Percentiles rank a stretch among this genome's conserved stretches.
Evolutionary conservation across 371 early-diverging fungal genomes (phyloP).

Genomic region (Phascolomyces articulosus): DNA sequence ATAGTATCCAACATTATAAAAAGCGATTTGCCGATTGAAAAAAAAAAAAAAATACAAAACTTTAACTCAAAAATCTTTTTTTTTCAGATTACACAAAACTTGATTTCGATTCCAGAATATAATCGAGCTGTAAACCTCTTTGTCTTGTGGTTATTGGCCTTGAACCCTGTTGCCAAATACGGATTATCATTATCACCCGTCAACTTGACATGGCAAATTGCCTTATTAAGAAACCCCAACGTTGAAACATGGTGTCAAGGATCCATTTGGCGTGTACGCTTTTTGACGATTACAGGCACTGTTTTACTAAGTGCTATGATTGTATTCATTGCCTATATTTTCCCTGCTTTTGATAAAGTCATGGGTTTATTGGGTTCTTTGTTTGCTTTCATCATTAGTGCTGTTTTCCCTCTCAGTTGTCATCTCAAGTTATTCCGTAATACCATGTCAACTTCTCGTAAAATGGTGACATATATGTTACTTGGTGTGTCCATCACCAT

Average conservation of each 20-base stretch:
- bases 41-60: no score
- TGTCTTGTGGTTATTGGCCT: constrained; percentile 63
- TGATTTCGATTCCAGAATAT: constrained; percentile 60
- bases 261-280: constrained; percentile 24
- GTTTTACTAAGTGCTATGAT: constrained; percentile 41
- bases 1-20: no score
- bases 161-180: constrained; percentile 77
- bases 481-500: constrained; percentile 21
- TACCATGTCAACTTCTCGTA: constrained; percentile 19
- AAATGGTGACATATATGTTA: constrained; percentile 16
- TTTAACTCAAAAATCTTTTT: no score
- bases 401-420: constrained; percentile 63
- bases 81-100: constrained; percentile 68
- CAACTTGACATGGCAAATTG: constrained; percentile 55
- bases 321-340: constrained; percentile 47
- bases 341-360: constrained; percentile 69
- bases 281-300: constrained; percentile 32
- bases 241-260: constrained; percentile 31
- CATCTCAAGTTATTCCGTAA: constrained; percentile 43
- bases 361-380: constrained; percentile 73
- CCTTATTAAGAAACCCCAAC: constrained; percentile 25
- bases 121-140: constrained; percentile 55
- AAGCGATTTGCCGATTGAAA: no score
- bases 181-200: constrained; percentile 70
- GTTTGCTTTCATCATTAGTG: constrained; percentile 64